These are phyloP conservation scores for Didymella segeticola DNA, from an alignment of 2,329 filamentous ascomycete genomes.

Conservation along the genomic window DNA sequence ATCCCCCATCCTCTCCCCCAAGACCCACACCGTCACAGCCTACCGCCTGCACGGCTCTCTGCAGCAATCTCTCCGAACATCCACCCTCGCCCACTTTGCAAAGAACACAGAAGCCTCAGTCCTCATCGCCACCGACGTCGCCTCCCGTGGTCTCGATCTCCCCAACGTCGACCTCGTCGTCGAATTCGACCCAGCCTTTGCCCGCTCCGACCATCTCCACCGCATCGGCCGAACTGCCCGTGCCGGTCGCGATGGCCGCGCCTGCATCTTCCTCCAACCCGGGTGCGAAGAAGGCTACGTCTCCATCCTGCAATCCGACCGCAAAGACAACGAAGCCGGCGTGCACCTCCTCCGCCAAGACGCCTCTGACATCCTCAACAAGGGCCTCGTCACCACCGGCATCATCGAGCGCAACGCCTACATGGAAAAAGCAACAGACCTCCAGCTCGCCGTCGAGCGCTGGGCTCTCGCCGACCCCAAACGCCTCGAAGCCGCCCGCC, in stretches of 20 bases:
- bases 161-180: slow-evolving; percentile 94
- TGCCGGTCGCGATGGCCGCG: slow-evolving; percentile 85
- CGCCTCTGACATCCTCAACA: slow-evolving; percentile 71
- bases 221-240: slow-evolving; percentile 93
- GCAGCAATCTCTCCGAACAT: slow-evolving; percentile 83
- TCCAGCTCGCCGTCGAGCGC: slow-evolving; percentile 70
- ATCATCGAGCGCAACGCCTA: slow-evolving; percentile 59
- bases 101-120: slow-evolving; percentile 76
- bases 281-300: slow-evolving; percentile 94
- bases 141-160: slow-evolving; percentile 92
- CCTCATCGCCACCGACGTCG: slow-evolving; percentile 92
- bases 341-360: slow-evolving; percentile 63
- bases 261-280: slow-evolving; percentile 87
- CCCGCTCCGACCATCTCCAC: slow-evolving; percentile 90
- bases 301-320: slow-evolving; percentile 74
- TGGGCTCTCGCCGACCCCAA: slow-evolving; percentile 70
- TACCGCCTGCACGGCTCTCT: slow-evolving; percentile 93
- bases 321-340: slow-evolving; percentile 68
- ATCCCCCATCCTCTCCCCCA: slow-evolving; percentile 74
- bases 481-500: slow-evolving; percentile 79
- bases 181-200: slow-evolving; percentile 96
- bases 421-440: slow-evolving; percentile 71
- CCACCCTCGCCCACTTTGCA: slow-evolving; percentile 82
- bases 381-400: slow-evolving; percentile 61
- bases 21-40: slow-evolving; percentile 77